These are phyloP conservation scores for Irpex sp. DNA, from an alignment of 1,284 basidiomycete species.

Conservation along the genomic window DNA sequence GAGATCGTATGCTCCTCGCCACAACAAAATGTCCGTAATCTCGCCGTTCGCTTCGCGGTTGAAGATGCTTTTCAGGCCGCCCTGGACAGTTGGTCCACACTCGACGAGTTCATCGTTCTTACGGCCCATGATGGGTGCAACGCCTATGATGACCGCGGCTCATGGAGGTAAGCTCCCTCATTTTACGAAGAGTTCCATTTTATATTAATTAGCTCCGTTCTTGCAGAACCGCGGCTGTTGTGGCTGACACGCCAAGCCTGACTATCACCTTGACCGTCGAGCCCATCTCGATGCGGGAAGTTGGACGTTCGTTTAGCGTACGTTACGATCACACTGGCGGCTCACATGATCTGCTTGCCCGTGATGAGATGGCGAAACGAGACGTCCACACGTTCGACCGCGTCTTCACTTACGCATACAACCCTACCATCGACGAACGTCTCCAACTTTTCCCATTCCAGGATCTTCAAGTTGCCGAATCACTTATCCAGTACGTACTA, in stretches of 20 bases:
- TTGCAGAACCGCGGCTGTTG: background rate
- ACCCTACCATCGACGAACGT: background rate
- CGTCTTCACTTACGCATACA: background rate
- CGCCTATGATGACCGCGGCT: background rate
- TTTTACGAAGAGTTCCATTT: background rate
- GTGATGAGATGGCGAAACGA: background rate
- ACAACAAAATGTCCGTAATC: background rate
- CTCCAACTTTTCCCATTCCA: background rate
- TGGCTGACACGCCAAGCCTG: background rate
- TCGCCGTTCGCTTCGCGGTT: background rate
- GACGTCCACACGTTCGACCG: background rate
- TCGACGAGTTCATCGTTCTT: slow-evolving; percentile 1
- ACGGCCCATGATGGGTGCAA: slow-evolving; percentile 6
- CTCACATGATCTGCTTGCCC: background rate
- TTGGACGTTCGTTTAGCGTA: slow-evolving; percentile 2
- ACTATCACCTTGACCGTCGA: background rate
- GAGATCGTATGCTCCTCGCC: background rate
- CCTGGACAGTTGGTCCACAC: background rate
- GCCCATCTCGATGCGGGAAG: background rate
- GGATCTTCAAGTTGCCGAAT: too few species aligned
- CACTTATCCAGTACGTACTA: background rate
- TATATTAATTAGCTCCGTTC: background rate
- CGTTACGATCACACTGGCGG: slow-evolving; percentile 2
- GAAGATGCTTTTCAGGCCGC: background rate
- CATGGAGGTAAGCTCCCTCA: background rate